These are phyloP conservation scores for Sporothrix protearum DNA, from an alignment of 2,329 filamentous ascomycete species.

Conservation along the genomic window DNA sequence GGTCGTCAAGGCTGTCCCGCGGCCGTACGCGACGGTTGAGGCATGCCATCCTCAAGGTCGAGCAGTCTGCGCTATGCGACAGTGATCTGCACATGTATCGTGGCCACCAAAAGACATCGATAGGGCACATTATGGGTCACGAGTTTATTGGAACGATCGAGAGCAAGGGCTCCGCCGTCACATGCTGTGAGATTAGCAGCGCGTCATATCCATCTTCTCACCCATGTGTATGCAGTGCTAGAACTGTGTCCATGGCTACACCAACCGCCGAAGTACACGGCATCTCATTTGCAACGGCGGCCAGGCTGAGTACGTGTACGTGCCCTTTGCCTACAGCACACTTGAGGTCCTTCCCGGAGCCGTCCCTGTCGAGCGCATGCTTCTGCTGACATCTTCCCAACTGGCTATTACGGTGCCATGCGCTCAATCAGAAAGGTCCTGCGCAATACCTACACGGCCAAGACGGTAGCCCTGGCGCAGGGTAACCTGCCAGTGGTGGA, in stretches of 20 bases:
- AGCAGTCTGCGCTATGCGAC: slow-evolving; percentile 15
- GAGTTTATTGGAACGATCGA: slow-evolving; percentile 21
- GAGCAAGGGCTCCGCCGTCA: slow-evolving; percentile 6
- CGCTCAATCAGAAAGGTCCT: slow-evolving; percentile 18
- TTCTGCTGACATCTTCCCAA: slow-evolving; percentile 25
- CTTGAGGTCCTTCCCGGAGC: not conserved
- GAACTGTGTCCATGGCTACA: slow-evolving; percentile 21
- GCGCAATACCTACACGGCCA: slow-evolving; percentile 14
- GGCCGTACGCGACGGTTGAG: not conserved
- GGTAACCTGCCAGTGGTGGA: not conserved
- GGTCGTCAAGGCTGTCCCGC: slow-evolving; percentile 16
- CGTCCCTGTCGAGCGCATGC: not conserved
- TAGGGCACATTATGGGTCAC: slow-evolving; percentile 21
- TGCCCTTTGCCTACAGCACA: slow-evolving; percentile 20
- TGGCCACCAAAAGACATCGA: slow-evolving; percentile 23
- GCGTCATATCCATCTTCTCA: slow-evolving; percentile 15
- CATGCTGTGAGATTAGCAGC: slow-evolving; percentile 5
- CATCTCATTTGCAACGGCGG: slow-evolving; percentile 19
- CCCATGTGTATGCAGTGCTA: slow-evolving; percentile 18
- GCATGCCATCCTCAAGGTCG: slow-evolving; percentile 20
- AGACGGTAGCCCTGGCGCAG: not conserved
- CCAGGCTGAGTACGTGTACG: slow-evolving; percentile 22
- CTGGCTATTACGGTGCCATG: slow-evolving; percentile 24
- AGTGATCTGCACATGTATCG: slow-evolving; percentile 24
- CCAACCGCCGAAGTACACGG: slow-evolving; percentile 19